phyloP scores from a whole-genome alignment of 208 protist species.

The Porcisia deanei region DNA sequence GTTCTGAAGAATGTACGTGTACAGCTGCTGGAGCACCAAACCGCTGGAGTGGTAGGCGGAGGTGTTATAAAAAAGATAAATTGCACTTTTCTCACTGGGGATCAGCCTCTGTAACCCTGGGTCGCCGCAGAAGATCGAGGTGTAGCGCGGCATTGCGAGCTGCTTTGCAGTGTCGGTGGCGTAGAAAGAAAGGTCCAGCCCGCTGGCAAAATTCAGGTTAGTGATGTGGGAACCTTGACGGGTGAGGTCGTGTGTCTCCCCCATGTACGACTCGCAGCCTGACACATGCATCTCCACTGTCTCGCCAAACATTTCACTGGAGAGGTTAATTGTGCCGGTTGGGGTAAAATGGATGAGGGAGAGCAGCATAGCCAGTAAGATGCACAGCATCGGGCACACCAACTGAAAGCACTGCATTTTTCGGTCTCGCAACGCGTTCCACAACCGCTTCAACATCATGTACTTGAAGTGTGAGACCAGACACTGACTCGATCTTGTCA shows the following conservation, averaged over 20 bases:
- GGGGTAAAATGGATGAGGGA: slow-evolving; percentile 38
- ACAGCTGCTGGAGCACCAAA: slow-evolving; percentile 40
- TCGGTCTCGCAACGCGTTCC: slow-evolving; percentile 57
- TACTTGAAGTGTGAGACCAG: slow-evolving; percentile 51
- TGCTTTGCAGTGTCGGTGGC: slow-evolving; percentile 38
- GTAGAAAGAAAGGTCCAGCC: slow-evolving; percentile 29
- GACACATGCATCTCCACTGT: slow-evolving; percentile 38
- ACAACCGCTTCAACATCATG: slow-evolving; percentile 59
- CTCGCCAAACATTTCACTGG: slow-evolving; percentile 41
- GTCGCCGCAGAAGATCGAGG: slow-evolving; percentile 31
- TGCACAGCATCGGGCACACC: slow-evolving; percentile 61
- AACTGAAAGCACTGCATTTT: slow-evolving; percentile 76
- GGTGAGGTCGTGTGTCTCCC: slow-evolving; percentile 16
- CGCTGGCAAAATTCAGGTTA: slow-evolving; percentile 26
- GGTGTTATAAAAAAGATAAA: slow-evolving; percentile 61
- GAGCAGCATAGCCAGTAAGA: slow-evolving; percentile 72
- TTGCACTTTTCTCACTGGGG: slow-evolving; percentile 15
- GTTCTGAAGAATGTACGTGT: slow-evolving; percentile 42
- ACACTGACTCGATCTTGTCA: slow-evolving; percentile 3
- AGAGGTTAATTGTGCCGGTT: slow-evolving; percentile 30
- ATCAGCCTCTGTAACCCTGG: slow-evolving; percentile 41
- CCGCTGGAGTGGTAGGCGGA: slow-evolving; percentile 48
- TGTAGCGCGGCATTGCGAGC: slow-evolving; percentile 46
- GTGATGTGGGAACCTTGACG: slow-evolving; percentile 17
- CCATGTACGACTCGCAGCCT: slow-evolving; percentile 29